These are phyloP conservation scores for Pythium insidiosum DNA, from an alignment of 352 stramenopile genomes.

Conservation along the genomic window DNA sequence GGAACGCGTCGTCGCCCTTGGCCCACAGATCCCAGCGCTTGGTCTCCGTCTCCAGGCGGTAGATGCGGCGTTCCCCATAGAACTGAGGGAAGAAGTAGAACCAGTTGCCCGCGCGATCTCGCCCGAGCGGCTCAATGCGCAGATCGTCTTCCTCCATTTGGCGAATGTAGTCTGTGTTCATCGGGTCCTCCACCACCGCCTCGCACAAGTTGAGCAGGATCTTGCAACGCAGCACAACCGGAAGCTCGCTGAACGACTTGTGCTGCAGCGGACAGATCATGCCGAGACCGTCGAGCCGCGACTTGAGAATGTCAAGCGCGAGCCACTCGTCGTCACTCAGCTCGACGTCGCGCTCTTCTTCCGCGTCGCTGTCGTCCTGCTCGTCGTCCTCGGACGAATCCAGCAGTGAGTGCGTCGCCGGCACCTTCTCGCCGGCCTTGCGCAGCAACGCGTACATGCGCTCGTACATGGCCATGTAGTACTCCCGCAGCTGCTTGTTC, in stretches of 20 bases:
- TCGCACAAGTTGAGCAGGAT: conserved; percentile 81
- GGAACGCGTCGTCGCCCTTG: conserved; percentile 63
- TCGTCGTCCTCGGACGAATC: conserved; percentile 38
- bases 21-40: conserved; percentile 67
- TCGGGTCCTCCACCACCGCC: conserved; percentile 65
- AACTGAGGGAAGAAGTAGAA: conserved; percentile 87
- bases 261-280: conserved; percentile 38
- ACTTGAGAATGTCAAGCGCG: conserved; percentile 21
- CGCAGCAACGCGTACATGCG: conserved; percentile 73
- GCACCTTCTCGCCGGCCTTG: conserved; percentile 61
- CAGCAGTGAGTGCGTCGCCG: conserved; percentile 53
- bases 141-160: conserved; percentile 86
- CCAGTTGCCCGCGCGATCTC: conserved; percentile 61
- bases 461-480: conserved; percentile 78
- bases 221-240: conserved; percentile 64
- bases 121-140: conserved; percentile 60
- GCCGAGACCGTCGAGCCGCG: conserved; percentile 19
- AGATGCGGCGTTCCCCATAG: conserved; percentile 76
- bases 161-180: conserved; percentile 77
- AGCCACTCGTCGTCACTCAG: conserved; percentile 72
- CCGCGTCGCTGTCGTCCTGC: conserved; percentile 3
- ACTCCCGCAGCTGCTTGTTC: conserved; percentile 80
- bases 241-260: conserved; percentile 64
- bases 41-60: conserved; percentile 39
- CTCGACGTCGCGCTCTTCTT: conserved; percentile 53